Percentiles rank a stretch among this genome's conserved stretches.
phyloP scores from a whole-genome alignment of 768 basidiomycete species.

The Collybia sp. region DNA sequence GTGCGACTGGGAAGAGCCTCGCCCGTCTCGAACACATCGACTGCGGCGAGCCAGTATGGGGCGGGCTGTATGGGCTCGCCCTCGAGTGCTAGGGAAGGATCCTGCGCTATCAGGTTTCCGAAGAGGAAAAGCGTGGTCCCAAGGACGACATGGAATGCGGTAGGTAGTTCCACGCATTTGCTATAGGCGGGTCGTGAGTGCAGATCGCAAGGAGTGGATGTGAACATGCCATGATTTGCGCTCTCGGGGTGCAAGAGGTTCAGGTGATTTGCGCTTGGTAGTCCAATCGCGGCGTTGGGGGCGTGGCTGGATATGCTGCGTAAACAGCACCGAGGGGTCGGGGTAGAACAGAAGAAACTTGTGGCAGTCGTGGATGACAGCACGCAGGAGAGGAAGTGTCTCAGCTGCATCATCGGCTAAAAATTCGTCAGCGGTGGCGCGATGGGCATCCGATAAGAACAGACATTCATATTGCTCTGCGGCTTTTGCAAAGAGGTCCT shows the following conservation, averaged over 20 bases:
- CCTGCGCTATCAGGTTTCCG: constrained; percentile 54
- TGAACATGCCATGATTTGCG: constrained; percentile 5
- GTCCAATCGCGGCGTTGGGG: neutral
- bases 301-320: neutral
- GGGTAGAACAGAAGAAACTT: constrained; percentile 50
- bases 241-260: neutral
- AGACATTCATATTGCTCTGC: constrained; percentile 56
- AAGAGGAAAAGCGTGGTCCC: constrained; percentile 62
- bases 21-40: constrained; percentile 68
- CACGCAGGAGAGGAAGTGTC: constrained; percentile 52
- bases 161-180: constrained; percentile 46
- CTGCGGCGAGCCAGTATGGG: constrained; percentile 63
- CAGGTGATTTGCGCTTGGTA: neutral
- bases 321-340: constrained; percentile 54
- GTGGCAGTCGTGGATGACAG: constrained; percentile 64
- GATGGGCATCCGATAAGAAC: constrained; percentile 13
- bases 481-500: constrained; percentile 55
- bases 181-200: constrained; percentile 14
- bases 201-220: neutral
- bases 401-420: constrained; percentile 42
- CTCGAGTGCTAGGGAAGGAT: constrained; percentile 41
- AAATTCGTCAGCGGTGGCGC: neutral
- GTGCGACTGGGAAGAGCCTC: constrained; percentile 52
- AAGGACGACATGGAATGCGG: constrained; percentile 62
- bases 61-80: constrained; percentile 50